Percentiles rank a stretch among this genome's conserved stretches.
Evolutionary conservation across 345 rosid genomes (phyloP).

Genomic region (Litchi chinensis): DNA sequence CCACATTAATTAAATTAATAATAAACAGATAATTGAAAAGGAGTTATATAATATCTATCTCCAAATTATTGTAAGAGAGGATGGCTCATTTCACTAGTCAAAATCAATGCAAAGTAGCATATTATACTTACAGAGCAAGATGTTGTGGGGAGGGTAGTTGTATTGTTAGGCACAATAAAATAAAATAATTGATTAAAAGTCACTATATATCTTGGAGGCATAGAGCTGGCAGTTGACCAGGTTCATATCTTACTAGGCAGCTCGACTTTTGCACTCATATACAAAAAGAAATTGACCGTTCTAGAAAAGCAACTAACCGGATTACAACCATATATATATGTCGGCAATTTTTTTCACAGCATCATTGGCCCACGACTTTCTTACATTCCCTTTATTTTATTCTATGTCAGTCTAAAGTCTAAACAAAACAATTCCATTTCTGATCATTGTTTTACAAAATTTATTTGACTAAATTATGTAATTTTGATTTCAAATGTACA

Average conservation of each 20-base stretch:
- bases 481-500: too few species aligned
- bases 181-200: not conserved
- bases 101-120: not conserved
- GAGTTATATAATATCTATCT: not conserved
- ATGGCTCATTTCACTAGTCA: not conserved
- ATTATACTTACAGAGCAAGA: not conserved
- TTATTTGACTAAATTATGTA: too few species aligned
- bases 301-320: not conserved
- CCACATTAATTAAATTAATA: not conserved
- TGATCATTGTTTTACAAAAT: too few species aligned
- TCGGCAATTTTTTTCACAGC: not conserved
- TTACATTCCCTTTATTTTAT: not conserved
- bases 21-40: not conserved
- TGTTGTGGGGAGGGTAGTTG: not conserved
- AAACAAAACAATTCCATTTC: not conserved
- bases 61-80: not conserved
- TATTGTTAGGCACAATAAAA: not conserved
- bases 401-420: not conserved
- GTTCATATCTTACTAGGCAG: not conserved
- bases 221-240: slow-evolving; percentile 10
- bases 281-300: not conserved
- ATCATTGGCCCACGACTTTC: not conserved
- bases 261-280: not conserved
- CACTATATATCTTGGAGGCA: not conserved
- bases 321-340: not conserved